Evolutionary conservation across 73 alveolate genomes (phyloP), one percentile per base, ranked within the genome.

Genomic region (Blepharisma stoltei): DNA sequence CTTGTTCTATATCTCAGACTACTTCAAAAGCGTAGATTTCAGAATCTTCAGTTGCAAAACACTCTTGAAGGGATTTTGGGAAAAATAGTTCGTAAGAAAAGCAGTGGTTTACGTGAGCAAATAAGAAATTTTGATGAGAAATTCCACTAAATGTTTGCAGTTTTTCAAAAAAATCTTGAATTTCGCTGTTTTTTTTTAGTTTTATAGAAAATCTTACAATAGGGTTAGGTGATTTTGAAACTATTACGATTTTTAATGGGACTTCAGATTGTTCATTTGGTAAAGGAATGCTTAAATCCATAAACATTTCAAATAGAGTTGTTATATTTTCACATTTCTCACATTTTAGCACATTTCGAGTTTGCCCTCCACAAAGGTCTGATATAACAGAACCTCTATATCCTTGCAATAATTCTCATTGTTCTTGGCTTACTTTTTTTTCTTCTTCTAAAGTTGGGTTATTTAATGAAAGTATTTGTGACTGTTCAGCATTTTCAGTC

Each of bases 351-450:
- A n/a, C 46, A 25, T 60, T 60, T 9, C 73, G 37, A 60, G 48
- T 60, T 38, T 60, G 73, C 45, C 73, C 73, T 20, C 73, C 73
- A 60, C 73, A 60, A 20, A 60, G 46, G 23, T 60, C 73, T 14
- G 48, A 18, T 0, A 60, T 60, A 60, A 60, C 73, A 1, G 73
- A 60, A 2, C 73, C 73, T 14, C 14, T 60, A 20, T n/a, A 18
- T 25, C 73, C 73, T 25, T 60, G 73, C 14, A 60, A 14, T 5
- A 14, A 14, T 25, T 60, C 48, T 38, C 73, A 60, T 14, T 60
- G 73, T n/a, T 60, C 73, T 25, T 60, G 73, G 23, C 73, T 60
- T 18, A 38, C 45, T 25, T 60, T n/a, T 25, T 38, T 60, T 25
- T 60, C 73, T 9, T 8, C 48, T 60, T 60, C 73, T 1, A 60